phyloP scores from a whole-genome alignment of 208 protist species.

The Lotmaria passim region DNA sequence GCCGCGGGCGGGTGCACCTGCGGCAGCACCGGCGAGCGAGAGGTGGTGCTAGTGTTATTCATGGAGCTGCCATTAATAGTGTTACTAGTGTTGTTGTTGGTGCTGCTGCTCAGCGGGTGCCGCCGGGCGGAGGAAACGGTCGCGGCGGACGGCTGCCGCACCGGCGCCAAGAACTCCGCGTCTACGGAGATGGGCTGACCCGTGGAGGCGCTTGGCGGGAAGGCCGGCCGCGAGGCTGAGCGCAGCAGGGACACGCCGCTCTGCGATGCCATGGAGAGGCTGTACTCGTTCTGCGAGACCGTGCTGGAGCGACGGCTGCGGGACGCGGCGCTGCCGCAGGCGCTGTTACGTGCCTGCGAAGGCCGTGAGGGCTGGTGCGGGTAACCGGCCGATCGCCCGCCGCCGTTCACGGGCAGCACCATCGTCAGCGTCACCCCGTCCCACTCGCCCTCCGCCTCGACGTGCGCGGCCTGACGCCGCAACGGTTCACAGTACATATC shows the following conservation, averaged over 20 bases:
- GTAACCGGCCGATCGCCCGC: not conserved
- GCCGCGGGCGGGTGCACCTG: slow-evolving; percentile 9
- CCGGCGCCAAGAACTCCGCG: slow-evolving; percentile 18
- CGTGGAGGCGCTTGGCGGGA: slow-evolving; percentile 27
- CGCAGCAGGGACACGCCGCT: slow-evolving; percentile 30
- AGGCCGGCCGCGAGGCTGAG: slow-evolving; percentile 30
- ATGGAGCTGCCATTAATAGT: not conserved
- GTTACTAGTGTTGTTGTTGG: not conserved
- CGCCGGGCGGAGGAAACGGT: slow-evolving; percentile 23
- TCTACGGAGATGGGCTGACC: slow-evolving; percentile 30
- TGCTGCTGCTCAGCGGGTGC: slow-evolving; percentile 9
- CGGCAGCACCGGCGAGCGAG: slow-evolving; percentile 15
- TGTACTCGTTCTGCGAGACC: slow-evolving; percentile 36
- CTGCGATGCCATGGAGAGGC: slow-evolving; percentile 24
- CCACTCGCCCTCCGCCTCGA: slow-evolving; percentile 24
- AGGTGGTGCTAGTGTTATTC: not conserved
- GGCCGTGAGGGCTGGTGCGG: slow-evolving; percentile 26
- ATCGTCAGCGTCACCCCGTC: slow-evolving; percentile 5
- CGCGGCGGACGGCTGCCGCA: slow-evolving; percentile 19
- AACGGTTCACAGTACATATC: slow-evolving; percentile 49
- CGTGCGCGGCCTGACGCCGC: slow-evolving; percentile 32
- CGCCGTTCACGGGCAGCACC: slow-evolving; percentile 14
- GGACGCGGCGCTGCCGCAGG: slow-evolving; percentile 12
- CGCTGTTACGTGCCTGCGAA: slow-evolving; percentile 13
- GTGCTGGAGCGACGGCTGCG: slow-evolving; percentile 36